These are phyloP conservation scores for Pichia cephalocereana DNA, from an alignment of 805 yeast species.

Conservation along the genomic window DNA sequence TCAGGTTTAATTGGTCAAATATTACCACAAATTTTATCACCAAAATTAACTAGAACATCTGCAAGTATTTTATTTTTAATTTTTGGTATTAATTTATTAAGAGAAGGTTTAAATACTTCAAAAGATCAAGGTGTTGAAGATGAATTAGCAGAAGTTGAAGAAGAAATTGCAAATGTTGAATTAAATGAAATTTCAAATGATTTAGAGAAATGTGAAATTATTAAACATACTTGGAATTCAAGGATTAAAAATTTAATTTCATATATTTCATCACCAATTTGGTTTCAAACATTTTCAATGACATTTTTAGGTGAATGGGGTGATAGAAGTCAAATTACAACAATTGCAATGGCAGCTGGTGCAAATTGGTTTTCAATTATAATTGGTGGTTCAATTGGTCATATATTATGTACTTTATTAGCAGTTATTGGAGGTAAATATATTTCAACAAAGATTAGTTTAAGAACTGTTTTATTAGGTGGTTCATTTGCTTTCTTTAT, in stretches of 20 bases:
- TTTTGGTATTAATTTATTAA: conserved; percentile 67
- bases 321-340: conserved; percentile 95
- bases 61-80: conserved; percentile 78
- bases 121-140: conserved; percentile 83
- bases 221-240: neutral
- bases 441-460: conserved; percentile 78
- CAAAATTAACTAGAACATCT: conserved; percentile 65
- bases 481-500: conserved; percentile 83
- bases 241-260: conserved; percentile 46
- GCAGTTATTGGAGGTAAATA: conserved; percentile 94
- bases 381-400: conserved; percentile 84
- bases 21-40: conserved; percentile 74
- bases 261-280: conserved; percentile 70
- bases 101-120: conserved; percentile 78
- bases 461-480: conserved; percentile 86
- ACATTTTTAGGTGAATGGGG: conserved; percentile 99
- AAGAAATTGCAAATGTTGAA: conserved; percentile 66
- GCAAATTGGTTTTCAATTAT: conserved; percentile 85
- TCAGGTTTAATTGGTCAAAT: conserved; percentile 91
- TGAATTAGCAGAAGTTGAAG: conserved; percentile 94
- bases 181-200: conserved; percentile 41
- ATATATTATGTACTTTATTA: conserved; percentile 73
- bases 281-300: conserved; percentile 94
- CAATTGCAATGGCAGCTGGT: conserved; percentile 98
- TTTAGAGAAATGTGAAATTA: conserved; percentile 46